Percentiles rank a stretch among this genome's conserved stretches.
phyloP scores from a whole-genome alignment of 2,329 filamentous ascomycete genomes.

The Aspergillus brasiliensis region DNA sequence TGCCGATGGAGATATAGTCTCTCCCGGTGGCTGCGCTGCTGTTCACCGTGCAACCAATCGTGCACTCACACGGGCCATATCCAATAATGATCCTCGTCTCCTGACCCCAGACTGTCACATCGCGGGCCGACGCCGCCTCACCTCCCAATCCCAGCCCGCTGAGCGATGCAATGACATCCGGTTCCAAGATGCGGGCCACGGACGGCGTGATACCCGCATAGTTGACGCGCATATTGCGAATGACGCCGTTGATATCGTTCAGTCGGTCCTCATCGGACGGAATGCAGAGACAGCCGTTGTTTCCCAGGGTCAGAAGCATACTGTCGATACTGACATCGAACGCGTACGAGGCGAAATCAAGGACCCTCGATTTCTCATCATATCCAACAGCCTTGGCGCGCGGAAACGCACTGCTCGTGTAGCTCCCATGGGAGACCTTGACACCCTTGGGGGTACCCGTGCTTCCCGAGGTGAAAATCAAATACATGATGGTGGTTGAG shows the following conservation, averaged over 20 bases:
- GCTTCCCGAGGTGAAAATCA: slow-evolving; percentile 62
- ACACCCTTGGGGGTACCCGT: slow-evolving; percentile 59
- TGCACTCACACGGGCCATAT: slow-evolving; percentile 48
- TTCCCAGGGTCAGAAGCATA: slow-evolving; percentile 56
- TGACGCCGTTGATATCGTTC: slow-evolving; percentile 53
- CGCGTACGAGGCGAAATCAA: slow-evolving; percentile 60
- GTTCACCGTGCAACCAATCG: slow-evolving; percentile 44
- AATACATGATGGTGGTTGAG: slow-evolving; percentile 53
- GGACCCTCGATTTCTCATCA: slow-evolving; percentile 58
- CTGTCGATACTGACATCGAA: slow-evolving; percentile 58
- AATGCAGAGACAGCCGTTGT: slow-evolving; percentile 63
- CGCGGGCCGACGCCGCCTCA: slow-evolving; percentile 46
- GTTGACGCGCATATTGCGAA: slow-evolving; percentile 54
- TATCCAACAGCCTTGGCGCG: slow-evolving; percentile 56
- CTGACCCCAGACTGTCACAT: slow-evolving; percentile 46
- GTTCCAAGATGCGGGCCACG: slow-evolving; percentile 53
- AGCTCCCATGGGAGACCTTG: slow-evolving; percentile 62
- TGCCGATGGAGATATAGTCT: slow-evolving; percentile 44
- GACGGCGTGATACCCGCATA: slow-evolving; percentile 63
- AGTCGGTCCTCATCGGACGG: slow-evolving; percentile 54
- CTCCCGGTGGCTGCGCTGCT: slow-evolving; percentile 36
- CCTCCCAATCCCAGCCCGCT: slow-evolving; percentile 46
- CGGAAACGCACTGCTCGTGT: slow-evolving; percentile 58
- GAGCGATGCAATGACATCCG: slow-evolving; percentile 46
- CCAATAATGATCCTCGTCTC: slow-evolving; percentile 49